Conservation (phyloP, 192 early-diverging fungal species). For the Mortierella hygrophila region DNA sequence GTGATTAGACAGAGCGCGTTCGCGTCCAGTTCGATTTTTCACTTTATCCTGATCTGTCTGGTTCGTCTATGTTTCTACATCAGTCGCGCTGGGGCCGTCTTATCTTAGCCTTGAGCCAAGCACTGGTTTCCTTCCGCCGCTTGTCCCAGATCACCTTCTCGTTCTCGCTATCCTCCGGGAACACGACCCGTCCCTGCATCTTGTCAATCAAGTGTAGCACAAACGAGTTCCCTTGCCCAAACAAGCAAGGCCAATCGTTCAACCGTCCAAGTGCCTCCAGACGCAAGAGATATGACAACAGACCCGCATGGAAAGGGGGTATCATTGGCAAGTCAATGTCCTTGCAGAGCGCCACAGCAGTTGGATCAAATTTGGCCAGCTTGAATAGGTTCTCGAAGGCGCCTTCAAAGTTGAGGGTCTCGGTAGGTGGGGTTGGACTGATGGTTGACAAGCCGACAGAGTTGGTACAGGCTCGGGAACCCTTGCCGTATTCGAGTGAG, state of each 20-base stretch:
- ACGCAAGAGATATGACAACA: slow-evolving; percentile 36
- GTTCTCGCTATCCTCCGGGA: slow-evolving; percentile 13
- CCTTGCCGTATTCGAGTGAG: slow-evolving; percentile 14
- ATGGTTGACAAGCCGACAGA: not conserved
- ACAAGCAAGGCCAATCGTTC: slow-evolving; percentile 39
- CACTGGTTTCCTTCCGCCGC: slow-evolving; percentile 18
- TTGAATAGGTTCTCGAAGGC: slow-evolving; percentile 32
- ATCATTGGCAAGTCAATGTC: slow-evolving; percentile 19
- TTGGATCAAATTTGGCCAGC: not conserved
- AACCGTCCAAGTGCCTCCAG: slow-evolving; percentile 27
- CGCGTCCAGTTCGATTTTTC: too few species aligned
- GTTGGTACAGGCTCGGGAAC: not conserved
- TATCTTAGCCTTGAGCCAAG: slow-evolving; percentile 16
- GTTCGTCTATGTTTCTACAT: not conserved
- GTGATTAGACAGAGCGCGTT: too few species aligned
- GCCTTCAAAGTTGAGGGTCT: slow-evolving; percentile 13
- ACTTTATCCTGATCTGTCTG: too few species aligned
- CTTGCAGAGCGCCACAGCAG: slow-evolving; percentile 20
- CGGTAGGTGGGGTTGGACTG: slow-evolving; percentile 10
- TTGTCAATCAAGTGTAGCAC: slow-evolving; percentile 36
- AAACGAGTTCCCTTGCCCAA: slow-evolving; percentile 36
- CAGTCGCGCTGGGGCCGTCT: not conserved
- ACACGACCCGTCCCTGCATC: slow-evolving; percentile 13
- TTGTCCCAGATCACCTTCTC: slow-evolving; percentile 42
- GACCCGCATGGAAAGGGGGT: slow-evolving; percentile 27